Evolutionary conservation across 805 yeast species (phyloP), one percentile per base, ranked within the genome.

Genomic region (Lachancea meyersii): DNA sequence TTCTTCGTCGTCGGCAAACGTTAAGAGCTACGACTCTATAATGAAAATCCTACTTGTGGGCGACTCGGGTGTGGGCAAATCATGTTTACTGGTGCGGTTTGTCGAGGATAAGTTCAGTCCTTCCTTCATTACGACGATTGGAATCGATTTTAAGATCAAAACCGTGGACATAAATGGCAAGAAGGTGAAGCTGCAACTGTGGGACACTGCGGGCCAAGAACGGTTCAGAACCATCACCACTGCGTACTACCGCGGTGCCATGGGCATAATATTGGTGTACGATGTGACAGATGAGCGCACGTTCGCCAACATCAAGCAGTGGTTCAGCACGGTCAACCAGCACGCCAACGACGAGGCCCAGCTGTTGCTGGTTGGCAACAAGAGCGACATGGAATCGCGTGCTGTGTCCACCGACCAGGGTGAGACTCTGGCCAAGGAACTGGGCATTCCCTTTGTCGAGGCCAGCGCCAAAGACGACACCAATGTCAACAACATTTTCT

Each of bases 171-270:
- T 89, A 51, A 91, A 91, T 50, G 96, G 96, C 41, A 85, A 86
- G 67, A 83, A 83, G 51, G 85, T 93, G 67, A 93, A 93, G 69
- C 76, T 91, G 61, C 98, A 93, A 66, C 85, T 91, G 34, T 84
- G 96, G 96, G 96, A 88, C 63, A 88, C 96, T 31, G 96, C 96
- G 1, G 96, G 96, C n/a, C 96, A 88, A 69, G 96, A 88, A 64
- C 75, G 96, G 59, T 88, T 88, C 70, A 78, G 96, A 69, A 86
- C 96, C 32, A 88, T 88, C 68, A 89, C 93, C 38, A 83, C 93
- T n/a, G 91, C 94, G 1, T 85, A 85, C 66, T 85, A 85, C 67
- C 78, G 94, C 65, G 94, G 94, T 45, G 93, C 94, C 45, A 81
- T 82, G 80, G 94, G 94, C 49, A 84, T 85, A 56, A 80, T 84